A percentile compares a stretch with the other conserved stretches of the same genome.
Evolutionary conservation across 2,329 filamentous ascomycete genomes (phyloP).

Genomic region (Fusarium camptoceras): DNA sequence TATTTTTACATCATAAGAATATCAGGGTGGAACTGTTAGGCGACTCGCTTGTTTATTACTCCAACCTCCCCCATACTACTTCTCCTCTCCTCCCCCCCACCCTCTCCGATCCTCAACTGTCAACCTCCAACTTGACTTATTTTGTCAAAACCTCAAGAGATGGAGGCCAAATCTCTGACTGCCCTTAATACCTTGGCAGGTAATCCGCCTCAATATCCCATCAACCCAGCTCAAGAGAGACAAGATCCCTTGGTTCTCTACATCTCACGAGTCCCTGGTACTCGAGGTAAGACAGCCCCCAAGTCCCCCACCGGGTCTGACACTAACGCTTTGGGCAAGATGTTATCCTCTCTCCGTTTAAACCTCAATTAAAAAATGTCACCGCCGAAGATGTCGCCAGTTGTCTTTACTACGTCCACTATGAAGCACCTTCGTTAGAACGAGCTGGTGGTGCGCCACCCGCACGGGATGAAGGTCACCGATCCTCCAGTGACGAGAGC

Average conservation of each 20-base stretch:
- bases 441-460: slow-evolving; percentile 44
- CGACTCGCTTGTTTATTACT: slow-evolving; percentile 13
- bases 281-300: slow-evolving; percentile 71
- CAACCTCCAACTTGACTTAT: slow-evolving; percentile 7
- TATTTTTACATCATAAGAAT: neutral
- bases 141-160: slow-evolving; percentile 46
- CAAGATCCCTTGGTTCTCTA: slow-evolving; percentile 85
- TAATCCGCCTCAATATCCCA: slow-evolving; percentile 87
- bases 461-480: slow-evolving; percentile 48
- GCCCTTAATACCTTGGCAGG: slow-evolving; percentile 83
- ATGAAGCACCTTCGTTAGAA: slow-evolving; percentile 68
- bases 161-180: slow-evolving; percentile 87
- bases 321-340: slow-evolving; percentile 64
- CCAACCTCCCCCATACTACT: slow-evolving; percentile 24
- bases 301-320: slow-evolving; percentile 17
- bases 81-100: slow-evolving; percentile 25
- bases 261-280: slow-evolving; percentile 92
- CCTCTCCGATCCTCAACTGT: slow-evolving; percentile 5
- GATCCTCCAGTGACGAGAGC: slow-evolving; percentile 60
- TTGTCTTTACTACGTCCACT: slow-evolving; percentile 91
- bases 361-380: slow-evolving; percentile 89
- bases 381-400: slow-evolving; percentile 87
- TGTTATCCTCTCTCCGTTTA: slow-evolving; percentile 90
- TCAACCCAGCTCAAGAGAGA: slow-evolving; percentile 76
- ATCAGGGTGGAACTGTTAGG: slow-evolving; percentile 11